Evolutionary conservation across 352 stramenopile genomes (phyloP).

Genomic region (Thraustochytrium striatum): DNA sequence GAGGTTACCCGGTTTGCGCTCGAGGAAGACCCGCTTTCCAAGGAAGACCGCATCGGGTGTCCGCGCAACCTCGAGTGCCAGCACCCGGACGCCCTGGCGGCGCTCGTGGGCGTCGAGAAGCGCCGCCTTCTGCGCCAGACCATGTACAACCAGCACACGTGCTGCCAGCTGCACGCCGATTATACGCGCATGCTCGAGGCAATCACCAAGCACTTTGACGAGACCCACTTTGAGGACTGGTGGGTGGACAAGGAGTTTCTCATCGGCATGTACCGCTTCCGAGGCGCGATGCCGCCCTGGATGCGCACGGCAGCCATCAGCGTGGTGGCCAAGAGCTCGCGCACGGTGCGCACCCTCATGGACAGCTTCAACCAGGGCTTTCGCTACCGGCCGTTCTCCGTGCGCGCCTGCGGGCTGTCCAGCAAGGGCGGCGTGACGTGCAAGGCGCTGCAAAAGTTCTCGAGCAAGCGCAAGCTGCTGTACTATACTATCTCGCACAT

Average conservation of each 20-base stretch:
- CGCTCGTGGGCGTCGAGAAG: neutral
- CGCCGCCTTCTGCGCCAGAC: neutral
- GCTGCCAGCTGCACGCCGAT: conserved; percentile 11
- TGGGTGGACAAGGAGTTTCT: conserved; percentile 28
- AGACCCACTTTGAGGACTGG: conserved; percentile 23
- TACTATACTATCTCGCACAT: conserved; percentile 2
- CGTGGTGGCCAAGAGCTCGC: conserved; percentile 29
- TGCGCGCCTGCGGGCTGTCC: neutral
- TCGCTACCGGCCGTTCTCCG: conserved; percentile 5
- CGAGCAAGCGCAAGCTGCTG: neutral
- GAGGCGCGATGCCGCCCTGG: conserved; percentile 24
- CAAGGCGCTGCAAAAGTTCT: conserved; percentile 13
- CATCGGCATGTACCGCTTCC: conserved; percentile 2
- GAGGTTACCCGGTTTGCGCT: neutral
- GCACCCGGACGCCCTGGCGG: neutral
- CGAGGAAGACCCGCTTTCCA: neutral
- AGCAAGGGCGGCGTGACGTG: neutral
- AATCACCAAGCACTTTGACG: conserved; percentile 22
- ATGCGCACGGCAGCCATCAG: neutral
- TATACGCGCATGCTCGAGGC: conserved; percentile 18
- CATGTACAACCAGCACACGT: neutral
- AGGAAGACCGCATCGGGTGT: conserved; percentile 9
- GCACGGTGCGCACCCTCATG: neutral
- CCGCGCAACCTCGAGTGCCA: conserved; percentile 30
- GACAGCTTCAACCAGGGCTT: conserved; percentile 46